These are phyloP conservation scores for Eimeria sp. DNA, from an alignment of 169 alveolate genomes.

Conservation along the genomic window DNA sequence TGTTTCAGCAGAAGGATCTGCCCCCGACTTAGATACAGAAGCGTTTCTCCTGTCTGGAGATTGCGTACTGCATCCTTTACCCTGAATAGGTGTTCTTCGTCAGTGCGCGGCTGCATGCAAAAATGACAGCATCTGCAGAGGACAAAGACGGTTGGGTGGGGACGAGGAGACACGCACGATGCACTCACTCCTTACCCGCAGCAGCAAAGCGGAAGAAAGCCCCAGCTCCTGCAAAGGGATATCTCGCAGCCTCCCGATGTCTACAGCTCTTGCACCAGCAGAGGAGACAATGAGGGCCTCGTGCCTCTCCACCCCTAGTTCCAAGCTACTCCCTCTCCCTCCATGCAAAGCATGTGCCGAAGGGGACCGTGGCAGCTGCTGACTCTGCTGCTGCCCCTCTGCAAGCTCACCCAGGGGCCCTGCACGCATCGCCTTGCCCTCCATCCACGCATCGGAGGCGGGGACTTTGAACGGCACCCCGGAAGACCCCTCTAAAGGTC, in stretches of 20 bases:
- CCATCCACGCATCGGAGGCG: neutral
- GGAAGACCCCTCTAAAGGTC: neutral
- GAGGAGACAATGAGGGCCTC: conserved; percentile 28
- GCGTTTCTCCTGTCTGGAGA: conserved; percentile 15
- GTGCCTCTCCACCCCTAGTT: neutral
- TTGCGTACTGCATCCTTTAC: conserved; percentile 32
- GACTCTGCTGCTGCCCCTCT: neutral
- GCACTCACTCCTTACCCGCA: neutral
- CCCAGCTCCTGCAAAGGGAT: conserved; percentile 21
- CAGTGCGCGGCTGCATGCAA: conserved; percentile 47
- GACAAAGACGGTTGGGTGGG: neutral
- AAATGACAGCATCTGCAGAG: neutral
- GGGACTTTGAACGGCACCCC: conserved; percentile 7
- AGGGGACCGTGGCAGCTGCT: neutral
- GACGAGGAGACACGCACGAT: neutral
- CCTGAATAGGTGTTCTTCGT: conserved; percentile 9
- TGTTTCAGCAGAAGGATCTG: conserved; percentile 20
- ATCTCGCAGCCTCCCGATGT: neutral
- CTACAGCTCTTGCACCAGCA: neutral
- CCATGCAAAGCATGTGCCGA: neutral
- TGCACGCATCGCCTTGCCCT: neutral
- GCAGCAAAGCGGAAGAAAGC: neutral
- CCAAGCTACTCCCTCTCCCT: neutral
- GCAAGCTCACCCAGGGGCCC: neutral
- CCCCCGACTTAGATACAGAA: conserved; percentile 36